Conservation (phyloP, 495 filamentous ascomycete genomes). For the Hypoxylon lienhwacheense region DNA sequence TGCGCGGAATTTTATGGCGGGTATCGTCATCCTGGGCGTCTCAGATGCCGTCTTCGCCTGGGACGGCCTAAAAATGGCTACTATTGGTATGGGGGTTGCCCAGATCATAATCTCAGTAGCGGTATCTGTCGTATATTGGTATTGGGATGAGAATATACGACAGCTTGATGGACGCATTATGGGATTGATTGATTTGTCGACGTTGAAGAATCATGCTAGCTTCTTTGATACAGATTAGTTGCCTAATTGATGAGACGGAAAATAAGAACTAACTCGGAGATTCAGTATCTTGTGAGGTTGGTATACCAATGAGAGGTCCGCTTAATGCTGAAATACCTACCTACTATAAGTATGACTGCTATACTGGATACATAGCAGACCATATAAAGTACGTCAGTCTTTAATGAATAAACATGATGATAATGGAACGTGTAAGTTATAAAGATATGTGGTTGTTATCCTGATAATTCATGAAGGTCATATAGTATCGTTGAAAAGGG, state of each 20-base stretch:
- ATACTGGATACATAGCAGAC: background rate
- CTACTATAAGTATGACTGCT: background rate
- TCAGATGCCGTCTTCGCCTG: slow-evolving; percentile 39
- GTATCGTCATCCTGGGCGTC: slow-evolving; percentile 45
- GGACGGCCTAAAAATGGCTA: slow-evolving; percentile 41
- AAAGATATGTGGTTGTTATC: too few species aligned
- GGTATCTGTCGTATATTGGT: slow-evolving; percentile 41
- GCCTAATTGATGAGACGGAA: background rate
- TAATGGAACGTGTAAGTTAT: too few species aligned
- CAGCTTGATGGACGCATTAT: slow-evolving; percentile 47
- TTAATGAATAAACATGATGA: too few species aligned
- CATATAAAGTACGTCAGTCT: too few species aligned
- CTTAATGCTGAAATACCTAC: too few species aligned
- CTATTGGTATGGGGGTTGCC: slow-evolving; percentile 41
- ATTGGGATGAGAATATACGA: slow-evolving; percentile 42
- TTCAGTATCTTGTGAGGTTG: background rate
- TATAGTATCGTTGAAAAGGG: too few species aligned
- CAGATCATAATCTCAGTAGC: slow-evolving; percentile 39
- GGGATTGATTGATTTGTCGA: slow-evolving; percentile 45
- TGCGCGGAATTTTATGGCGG: slow-evolving; percentile 41
- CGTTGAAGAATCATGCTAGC: slow-evolving; percentile 44
- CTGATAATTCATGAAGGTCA: too few species aligned
- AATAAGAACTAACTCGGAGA: background rate
- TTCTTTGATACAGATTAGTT: slow-evolving; percentile 51
- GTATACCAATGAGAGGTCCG: too few species aligned